Evolutionary conservation across 768 basidiomycete genomes (phyloP), one percentile per base, ranked within the genome.

Genomic region (Boletus rubescentipes): DNA sequence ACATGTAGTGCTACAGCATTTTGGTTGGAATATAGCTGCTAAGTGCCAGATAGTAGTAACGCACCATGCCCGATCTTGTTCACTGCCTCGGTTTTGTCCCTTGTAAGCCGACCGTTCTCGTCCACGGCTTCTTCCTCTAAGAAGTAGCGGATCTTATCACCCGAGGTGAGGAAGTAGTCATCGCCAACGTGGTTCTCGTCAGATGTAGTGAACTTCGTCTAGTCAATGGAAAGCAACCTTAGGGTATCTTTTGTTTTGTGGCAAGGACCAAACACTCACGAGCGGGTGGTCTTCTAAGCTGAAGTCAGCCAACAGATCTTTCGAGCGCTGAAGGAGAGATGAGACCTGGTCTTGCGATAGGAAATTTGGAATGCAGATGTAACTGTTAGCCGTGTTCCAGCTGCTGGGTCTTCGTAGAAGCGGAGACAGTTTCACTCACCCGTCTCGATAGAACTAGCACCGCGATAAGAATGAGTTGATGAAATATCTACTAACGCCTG

Each of bases 81-180:
- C 26, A 98, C 89, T 1, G 92, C 84, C 62, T 81, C 83, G 42
- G 84, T 75, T 68, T 91, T 91, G 51, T 83, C 80, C 52, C 83
- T 75, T 1, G 78, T 79, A 68, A 99, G 79, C 61, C 84, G 85
- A 3, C 92, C 89, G 31, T 81, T 68, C 23, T 73, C 61, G 55
- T 85, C 81, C 7, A 97, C 76, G 1, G 95, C 93, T 46, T 88
- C 92, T 61, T 91, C 87, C 67, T 98, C 97, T 40, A 99, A 76
- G 71, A 99, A 98, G 71, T 86, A 98, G 7, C 90, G 85, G 76
- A 98, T 91, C 78, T 97, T 97, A 71, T 98, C 93, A 2, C 93
- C 92, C 1, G 92, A 94, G 30, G 75, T 81, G 43, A 99, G 75
- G 65, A 99, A 99, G 70, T 98, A 98, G 31, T 92, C 85, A 65